phyloP scores from a whole-genome alignment of 2,329 filamentous ascomycete species.

The Colletotrichum musicola region DNA sequence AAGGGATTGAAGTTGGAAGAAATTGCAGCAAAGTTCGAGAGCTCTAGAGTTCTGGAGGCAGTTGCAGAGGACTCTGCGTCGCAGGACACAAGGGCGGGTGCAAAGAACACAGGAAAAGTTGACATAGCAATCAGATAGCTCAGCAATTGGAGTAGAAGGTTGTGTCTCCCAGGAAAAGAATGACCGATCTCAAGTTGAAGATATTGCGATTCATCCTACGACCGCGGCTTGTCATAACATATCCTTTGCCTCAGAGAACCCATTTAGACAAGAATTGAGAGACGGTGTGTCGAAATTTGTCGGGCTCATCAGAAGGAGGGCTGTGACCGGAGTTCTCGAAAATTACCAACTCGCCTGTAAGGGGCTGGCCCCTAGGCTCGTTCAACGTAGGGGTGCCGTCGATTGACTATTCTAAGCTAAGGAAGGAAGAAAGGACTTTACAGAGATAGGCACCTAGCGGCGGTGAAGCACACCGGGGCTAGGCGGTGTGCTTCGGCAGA shows the following conservation, averaged over 20 bases:
- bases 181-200: too few relatives aligned
- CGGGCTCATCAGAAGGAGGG: constrained; percentile 41
- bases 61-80: not conserved
- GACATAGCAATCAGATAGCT: not conserved
- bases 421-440: too few relatives aligned
- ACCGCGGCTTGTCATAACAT: too few relatives aligned
- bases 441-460: too few relatives aligned
- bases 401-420: too few relatives aligned
- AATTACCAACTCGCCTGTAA: constrained; percentile 40
- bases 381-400: too few relatives aligned
- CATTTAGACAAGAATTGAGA: constrained; percentile 29
- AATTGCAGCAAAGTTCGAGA: constrained; percentile 45
- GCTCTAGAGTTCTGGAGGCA: constrained; percentile 11
- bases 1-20: constrained; percentile 47
- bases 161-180: not conserved
- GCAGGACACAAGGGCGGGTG: not conserved
- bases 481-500: too few relatives aligned
- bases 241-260: not conserved
- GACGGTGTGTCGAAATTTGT: constrained; percentile 36
- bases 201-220: too few relatives aligned
- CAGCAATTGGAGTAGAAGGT: not conserved
- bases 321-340: constrained; percentile 44
- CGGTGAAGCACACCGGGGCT: too few relatives aligned
- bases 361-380: too few relatives aligned
- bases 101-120: not conserved